These are phyloP conservation scores for Aspergillus udagawae DNA, from an alignment of 2,329 filamentous ascomycete genomes.

Conservation along the genomic window DNA sequence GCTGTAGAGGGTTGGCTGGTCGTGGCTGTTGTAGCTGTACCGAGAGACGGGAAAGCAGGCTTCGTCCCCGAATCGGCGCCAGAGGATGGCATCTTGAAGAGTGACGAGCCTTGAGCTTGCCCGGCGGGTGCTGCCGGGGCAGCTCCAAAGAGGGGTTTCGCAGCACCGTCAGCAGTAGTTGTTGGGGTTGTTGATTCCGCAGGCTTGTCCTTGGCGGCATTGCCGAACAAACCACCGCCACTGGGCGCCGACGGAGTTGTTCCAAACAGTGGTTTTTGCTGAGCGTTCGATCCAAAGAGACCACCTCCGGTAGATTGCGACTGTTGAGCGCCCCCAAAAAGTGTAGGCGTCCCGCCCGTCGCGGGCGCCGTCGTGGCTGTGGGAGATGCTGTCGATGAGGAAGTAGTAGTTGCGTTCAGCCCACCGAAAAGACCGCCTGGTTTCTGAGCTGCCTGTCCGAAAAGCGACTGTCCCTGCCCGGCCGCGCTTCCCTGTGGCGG, in stretches of 20 bases:
- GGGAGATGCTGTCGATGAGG: slow-evolving; percentile 17
- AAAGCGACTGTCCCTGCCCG: slow-evolving; percentile 26
- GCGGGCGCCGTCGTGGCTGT: slow-evolving; percentile 15
- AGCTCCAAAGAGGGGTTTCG: slow-evolving; percentile 28
- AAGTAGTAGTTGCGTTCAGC: slow-evolving; percentile 21
- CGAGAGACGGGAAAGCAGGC: slow-evolving; percentile 24
- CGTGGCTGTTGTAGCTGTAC: slow-evolving; percentile 13
- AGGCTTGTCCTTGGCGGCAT: slow-evolving; percentile 28
- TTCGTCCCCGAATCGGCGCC: slow-evolving; percentile 23
- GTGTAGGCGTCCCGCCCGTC: slow-evolving; percentile 20
- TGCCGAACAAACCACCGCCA: slow-evolving; percentile 27
- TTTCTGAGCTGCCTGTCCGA: slow-evolving; percentile 24
- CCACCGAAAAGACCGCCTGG: slow-evolving; percentile 25
- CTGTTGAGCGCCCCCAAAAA: slow-evolving; percentile 19
- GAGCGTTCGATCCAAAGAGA: slow-evolving; percentile 25
- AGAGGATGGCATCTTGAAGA: slow-evolving; percentile 26
- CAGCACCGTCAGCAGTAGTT: slow-evolving; percentile 18
- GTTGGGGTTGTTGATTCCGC: slow-evolving; percentile 25
- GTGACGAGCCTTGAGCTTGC: slow-evolving; percentile 18
- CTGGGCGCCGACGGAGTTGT: slow-evolving; percentile 15
- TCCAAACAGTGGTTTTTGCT: slow-evolving; percentile 28
- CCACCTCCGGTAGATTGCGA: slow-evolving; percentile 26
- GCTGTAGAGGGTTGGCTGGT: slow-evolving; percentile 20
- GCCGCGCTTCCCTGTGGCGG: slow-evolving; percentile 36
- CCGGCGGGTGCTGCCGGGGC: slow-evolving; percentile 13